Conservation (phyloP, 805 yeast genomes). For the Wickerhamomyces chambardii region DNA sequence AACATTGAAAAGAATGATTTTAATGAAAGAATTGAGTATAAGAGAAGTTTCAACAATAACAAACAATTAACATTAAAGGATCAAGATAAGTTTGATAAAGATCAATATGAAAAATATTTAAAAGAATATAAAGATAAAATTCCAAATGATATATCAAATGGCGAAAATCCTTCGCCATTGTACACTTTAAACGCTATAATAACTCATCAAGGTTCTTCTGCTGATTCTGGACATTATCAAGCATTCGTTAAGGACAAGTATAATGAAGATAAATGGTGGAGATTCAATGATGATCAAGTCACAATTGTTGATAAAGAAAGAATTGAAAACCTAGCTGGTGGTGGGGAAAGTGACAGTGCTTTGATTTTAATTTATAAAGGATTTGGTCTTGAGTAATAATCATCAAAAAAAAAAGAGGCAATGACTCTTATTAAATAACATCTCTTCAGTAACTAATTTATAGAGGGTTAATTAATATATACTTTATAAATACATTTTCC, state of each 20-base stretch:
- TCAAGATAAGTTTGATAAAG: slow-evolving; percentile 39
- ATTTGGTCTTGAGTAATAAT: slow-evolving; percentile 42
- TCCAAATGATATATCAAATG: slow-evolving; percentile 38
- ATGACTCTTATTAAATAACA: too few species aligned
- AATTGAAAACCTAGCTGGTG: slow-evolving; percentile 85
- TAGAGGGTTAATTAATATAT: too few species aligned
- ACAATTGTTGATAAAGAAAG: slow-evolving; percentile 68
- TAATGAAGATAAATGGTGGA: slow-evolving; percentile 85
- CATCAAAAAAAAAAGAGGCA: too few species aligned
- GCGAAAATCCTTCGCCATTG: slow-evolving; percentile 81
- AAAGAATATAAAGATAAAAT: slow-evolving; percentile 33
- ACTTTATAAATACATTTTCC: too few species aligned
- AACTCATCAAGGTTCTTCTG: slow-evolving; percentile 92
- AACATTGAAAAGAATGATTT: slow-evolving; percentile 65
- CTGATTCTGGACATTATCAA: slow-evolving; percentile 97
- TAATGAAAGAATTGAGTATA: slow-evolving; percentile 65
- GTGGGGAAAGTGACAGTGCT: slow-evolving; percentile 97
- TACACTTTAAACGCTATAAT: slow-evolving; percentile 78
- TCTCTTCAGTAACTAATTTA: too few species aligned
- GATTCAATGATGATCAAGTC: slow-evolving; percentile 90
- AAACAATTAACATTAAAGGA: slow-evolving; percentile 39
- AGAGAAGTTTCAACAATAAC: slow-evolving; percentile 58
- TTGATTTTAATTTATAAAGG: slow-evolving; percentile 81
- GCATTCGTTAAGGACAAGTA: slow-evolving; percentile 69
- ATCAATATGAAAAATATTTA: slow-evolving; percentile 39